Evolutionary conservation across 2,329 filamentous ascomycete species (phyloP).

Genomic region (Salinomyces thailandicus): DNA sequence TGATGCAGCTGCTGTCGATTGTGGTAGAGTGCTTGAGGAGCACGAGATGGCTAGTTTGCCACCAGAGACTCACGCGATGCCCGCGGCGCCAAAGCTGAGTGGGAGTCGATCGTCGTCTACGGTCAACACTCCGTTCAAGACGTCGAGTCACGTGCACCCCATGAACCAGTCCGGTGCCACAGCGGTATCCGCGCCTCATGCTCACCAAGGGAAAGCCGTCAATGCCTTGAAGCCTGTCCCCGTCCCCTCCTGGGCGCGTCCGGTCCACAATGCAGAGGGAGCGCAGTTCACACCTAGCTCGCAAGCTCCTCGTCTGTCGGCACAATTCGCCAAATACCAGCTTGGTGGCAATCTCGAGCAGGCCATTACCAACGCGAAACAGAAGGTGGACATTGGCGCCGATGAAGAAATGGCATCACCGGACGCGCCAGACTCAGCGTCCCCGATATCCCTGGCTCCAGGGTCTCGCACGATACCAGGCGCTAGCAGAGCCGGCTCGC

Average conservation of each 20-base stretch:
- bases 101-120: slow-evolving; percentile 9
- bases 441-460: slow-evolving; percentile 11
- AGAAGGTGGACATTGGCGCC: slow-evolving; percentile 24
- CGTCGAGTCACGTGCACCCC: slow-evolving; percentile 20
- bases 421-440: slow-evolving; percentile 12
- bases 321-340: slow-evolving; percentile 30
- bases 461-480: slow-evolving; percentile 10
- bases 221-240: slow-evolving; percentile 9
- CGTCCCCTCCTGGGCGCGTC: neutral
- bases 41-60: slow-evolving; percentile 39
- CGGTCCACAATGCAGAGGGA: slow-evolving; percentile 2
- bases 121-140: slow-evolving; percentile 11
- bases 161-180: slow-evolving; percentile 11
- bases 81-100: slow-evolving; percentile 7
- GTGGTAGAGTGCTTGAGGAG: slow-evolving; percentile 70
- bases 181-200: neutral
- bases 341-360: slow-evolving; percentile 30
- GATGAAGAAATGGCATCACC: slow-evolving; percentile 23
- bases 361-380: slow-evolving; percentile 20
- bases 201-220: slow-evolving; percentile 5
- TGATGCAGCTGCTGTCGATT: slow-evolving; percentile 81
- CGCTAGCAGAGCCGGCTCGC: slow-evolving; percentile 2
- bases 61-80: slow-evolving; percentile 15
- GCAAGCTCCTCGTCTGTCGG: slow-evolving; percentile 33
- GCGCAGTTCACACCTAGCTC: slow-evolving; percentile 28